Conservation (phyloP, 306 rosid species). For the Datisca glomerata region DNA sequence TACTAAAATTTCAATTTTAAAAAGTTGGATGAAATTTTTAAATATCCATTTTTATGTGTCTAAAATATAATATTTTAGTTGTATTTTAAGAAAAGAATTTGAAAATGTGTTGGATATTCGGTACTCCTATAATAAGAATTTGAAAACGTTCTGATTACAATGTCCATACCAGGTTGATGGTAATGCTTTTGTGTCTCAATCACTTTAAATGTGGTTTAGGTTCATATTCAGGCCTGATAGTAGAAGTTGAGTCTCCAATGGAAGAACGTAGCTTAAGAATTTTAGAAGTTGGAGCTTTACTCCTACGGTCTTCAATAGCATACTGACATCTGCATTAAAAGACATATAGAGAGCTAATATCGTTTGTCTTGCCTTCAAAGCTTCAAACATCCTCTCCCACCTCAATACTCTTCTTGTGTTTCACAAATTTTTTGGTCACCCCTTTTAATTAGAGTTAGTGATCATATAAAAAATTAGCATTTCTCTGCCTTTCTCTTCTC, state of each 20-base stretch:
- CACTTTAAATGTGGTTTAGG: too few relatives aligned
- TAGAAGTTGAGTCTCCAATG: background rate
- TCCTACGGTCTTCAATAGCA: conserved; percentile 16
- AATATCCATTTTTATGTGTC: too few relatives aligned
- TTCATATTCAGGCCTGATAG: too few relatives aligned
- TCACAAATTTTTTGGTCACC: conserved; percentile 2
- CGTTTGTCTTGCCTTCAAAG: conserved; percentile 71
- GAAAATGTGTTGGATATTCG: too few relatives aligned
- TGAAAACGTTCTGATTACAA: too few relatives aligned
- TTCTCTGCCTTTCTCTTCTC: conserved; percentile 8
- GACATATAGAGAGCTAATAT: background rate
- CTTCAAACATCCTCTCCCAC: conserved; percentile 25
- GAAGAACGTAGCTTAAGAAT: conserved; percentile 9
- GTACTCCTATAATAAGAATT: too few relatives aligned
- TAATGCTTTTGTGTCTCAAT: too few relatives aligned
- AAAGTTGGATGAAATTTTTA: too few relatives aligned
- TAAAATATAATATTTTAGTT: too few relatives aligned
- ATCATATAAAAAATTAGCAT: conserved; percentile 8
- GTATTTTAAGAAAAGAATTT: too few relatives aligned
- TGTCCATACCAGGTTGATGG: too few relatives aligned
- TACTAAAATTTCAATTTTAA: too few relatives aligned
- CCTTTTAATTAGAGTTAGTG: conserved; percentile 7
- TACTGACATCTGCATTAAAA: background rate
- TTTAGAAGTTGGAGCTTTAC: conserved; percentile 30
- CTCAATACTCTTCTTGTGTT: conserved; percentile 28